phyloP scores from a whole-genome alignment of 129 eudicot species.

The Flaveria brownii region DNA sequence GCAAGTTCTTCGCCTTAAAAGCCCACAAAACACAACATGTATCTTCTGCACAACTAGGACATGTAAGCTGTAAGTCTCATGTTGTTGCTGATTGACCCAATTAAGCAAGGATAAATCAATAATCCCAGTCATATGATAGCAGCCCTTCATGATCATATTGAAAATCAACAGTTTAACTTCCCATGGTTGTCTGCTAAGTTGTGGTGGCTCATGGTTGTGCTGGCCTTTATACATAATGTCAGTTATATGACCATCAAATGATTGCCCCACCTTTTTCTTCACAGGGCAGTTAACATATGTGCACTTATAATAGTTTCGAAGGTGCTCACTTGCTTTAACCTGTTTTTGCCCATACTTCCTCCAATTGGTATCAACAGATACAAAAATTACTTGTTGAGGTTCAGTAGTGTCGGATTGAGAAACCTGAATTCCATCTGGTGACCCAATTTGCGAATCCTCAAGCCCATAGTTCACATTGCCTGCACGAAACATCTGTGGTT shows the following conservation, averaged over 20 bases:
- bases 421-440: conserved; percentile 41
- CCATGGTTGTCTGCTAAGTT: conserved; percentile 40
- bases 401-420: conserved; percentile 51
- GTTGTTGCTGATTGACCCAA: too few species aligned
- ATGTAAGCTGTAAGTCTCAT: too few species aligned
- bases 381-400: conserved; percentile 30
- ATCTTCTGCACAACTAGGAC: too few species aligned
- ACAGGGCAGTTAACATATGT: conserved; percentile 75
- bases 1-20: too few species aligned
- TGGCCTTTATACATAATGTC: conserved; percentile 90
- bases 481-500: conserved; percentile 28
- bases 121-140: too few species aligned
- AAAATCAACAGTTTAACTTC: too few species aligned
- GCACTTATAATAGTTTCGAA: conserved; percentile 88
- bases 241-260: conserved; percentile 70
- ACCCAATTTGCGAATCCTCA: conserved; percentile 48
- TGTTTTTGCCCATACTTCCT: conserved; percentile 96
- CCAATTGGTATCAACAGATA: conserved; percentile 70
- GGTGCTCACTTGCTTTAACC: conserved; percentile 87
- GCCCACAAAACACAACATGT: too few species aligned
- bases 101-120: too few species aligned
- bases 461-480: conserved; percentile 38
- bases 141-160: too few species aligned
- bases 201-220: conserved; percentile 83
- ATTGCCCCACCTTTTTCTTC: conserved; percentile 88